Conservation (phyloP, 139 green algal species). For the Haematococcus lacustris region DNA sequence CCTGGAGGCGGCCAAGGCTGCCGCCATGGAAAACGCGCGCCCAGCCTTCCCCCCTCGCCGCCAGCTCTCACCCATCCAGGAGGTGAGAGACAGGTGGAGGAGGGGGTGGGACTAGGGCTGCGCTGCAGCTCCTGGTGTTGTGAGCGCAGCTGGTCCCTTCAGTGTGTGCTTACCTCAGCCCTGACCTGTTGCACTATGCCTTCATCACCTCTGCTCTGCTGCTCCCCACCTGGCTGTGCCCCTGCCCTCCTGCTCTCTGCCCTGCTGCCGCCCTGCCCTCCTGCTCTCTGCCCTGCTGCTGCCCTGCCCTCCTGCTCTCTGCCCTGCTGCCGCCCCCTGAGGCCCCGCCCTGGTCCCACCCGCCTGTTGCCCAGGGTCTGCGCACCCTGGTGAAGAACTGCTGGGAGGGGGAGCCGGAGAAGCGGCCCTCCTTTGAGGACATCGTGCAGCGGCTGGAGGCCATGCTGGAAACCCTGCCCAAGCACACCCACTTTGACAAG, state of each 20-base stretch:
- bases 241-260: too few relatives aligned
- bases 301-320: too few relatives aligned
- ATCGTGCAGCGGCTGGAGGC: slow-evolving; percentile 20
- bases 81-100: slow-evolving; percentile 11
- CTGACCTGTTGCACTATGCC: too few relatives aligned
- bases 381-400: slow-evolving; percentile 46
- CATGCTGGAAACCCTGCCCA: slow-evolving; percentile 24
- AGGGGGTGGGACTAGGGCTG: neutral
- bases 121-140: too few relatives aligned
- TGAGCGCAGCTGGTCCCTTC: too few relatives aligned
- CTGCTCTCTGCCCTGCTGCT: too few relatives aligned
- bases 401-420: slow-evolving; percentile 44
- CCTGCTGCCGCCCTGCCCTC: too few relatives aligned
- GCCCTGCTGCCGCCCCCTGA: too few relatives aligned
- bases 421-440: slow-evolving; percentile 43
- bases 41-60: slow-evolving; percentile 46
- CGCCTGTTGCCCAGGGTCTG: slow-evolving; percentile 37
- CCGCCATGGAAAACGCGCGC: slow-evolving; percentile 36
- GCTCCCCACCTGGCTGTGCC: too few relatives aligned
- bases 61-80: slow-evolving; percentile 26
- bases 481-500: slow-evolving; percentile 16
- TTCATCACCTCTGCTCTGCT: too few relatives aligned
- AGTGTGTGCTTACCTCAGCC: too few relatives aligned
- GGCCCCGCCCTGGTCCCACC: neutral
- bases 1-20: slow-evolving; percentile 39